Percentiles rank a stretch among this genome's conserved stretches.
Conservation (phyloP, 2,329 filamentous ascomycete genomes). For the Calonectria ilicicola region DNA sequence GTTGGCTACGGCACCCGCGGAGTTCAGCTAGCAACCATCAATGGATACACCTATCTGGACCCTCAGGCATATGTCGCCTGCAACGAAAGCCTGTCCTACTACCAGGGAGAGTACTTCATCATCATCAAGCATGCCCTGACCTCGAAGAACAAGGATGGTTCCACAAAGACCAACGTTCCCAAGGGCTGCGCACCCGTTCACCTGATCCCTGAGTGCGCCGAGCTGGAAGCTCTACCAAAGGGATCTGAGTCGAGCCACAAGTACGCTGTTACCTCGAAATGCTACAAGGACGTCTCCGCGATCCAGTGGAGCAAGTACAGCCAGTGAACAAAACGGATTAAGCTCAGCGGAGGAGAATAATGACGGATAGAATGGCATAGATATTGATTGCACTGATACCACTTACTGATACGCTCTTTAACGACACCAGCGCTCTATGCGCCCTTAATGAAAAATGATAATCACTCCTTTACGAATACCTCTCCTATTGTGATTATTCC, state of each 20-base stretch:
- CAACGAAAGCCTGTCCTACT: slow-evolving; percentile 56
- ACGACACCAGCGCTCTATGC: background rate
- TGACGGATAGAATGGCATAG: background rate
- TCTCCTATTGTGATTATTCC: background rate
- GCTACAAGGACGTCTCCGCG: slow-evolving; percentile 53
- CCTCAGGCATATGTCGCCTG: slow-evolving; percentile 57
- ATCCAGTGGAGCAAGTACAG: slow-evolving; percentile 44
- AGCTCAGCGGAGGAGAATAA: background rate
- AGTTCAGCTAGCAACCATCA: slow-evolving; percentile 44
- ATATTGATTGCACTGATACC: slow-evolving; percentile 8
- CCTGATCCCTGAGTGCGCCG: slow-evolving; percentile 58
- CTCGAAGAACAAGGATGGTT: slow-evolving; percentile 29
- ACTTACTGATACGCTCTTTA: slow-evolving; percentile 13
- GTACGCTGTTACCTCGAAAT: slow-evolving; percentile 51
- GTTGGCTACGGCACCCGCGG: slow-evolving; percentile 52
- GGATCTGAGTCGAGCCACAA: slow-evolving; percentile 54
- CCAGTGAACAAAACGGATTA: background rate
- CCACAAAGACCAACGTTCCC: slow-evolving; percentile 28
- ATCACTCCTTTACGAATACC: background rate
- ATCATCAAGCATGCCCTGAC: slow-evolving; percentile 53
- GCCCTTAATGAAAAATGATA: slow-evolving; percentile 13
- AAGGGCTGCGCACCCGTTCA: slow-evolving; percentile 55
- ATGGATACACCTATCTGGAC: slow-evolving; percentile 43
- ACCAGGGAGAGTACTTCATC: slow-evolving; percentile 50
- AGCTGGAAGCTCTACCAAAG: slow-evolving; percentile 50